Evolutionary conservation across 345 rosid species (phyloP).

Genomic region (Eucalyptus erythrocorys): DNA sequence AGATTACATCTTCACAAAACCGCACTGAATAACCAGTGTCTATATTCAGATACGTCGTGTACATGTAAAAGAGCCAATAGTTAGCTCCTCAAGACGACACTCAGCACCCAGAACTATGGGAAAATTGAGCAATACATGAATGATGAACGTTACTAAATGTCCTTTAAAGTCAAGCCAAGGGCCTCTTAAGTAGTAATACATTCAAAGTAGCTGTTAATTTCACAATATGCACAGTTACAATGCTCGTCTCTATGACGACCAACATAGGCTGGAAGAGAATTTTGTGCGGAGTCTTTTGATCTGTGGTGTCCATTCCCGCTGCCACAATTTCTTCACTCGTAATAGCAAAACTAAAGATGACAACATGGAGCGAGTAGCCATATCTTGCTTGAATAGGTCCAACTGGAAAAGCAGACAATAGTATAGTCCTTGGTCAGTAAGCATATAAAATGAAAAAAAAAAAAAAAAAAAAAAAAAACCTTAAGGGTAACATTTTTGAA

Average conservation of each 20-base stretch:
- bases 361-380: background rate
- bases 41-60: background rate
- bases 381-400: background rate
- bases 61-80: background rate
- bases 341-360: background rate
- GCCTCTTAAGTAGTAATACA: background rate
- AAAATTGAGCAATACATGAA: background rate
- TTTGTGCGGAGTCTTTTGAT: background rate
- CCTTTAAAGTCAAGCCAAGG: background rate
- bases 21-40: background rate
- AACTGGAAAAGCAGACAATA: background rate
- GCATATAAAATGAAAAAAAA: background rate
- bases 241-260: background rate
- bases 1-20: background rate
- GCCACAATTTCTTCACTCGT: background rate
- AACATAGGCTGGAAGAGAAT: background rate
- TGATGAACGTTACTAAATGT: background rate
- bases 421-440: background rate
- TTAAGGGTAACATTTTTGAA: background rate
- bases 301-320: background rate
- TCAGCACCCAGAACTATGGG: background rate
- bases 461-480: too few relatives aligned
- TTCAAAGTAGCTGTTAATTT: background rate
- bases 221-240: background rate
- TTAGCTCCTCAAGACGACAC: background rate